Conservation (phyloP, 768 basidiomycete genomes). For the Pseudohyphozyma bogoriensis region DNA sequence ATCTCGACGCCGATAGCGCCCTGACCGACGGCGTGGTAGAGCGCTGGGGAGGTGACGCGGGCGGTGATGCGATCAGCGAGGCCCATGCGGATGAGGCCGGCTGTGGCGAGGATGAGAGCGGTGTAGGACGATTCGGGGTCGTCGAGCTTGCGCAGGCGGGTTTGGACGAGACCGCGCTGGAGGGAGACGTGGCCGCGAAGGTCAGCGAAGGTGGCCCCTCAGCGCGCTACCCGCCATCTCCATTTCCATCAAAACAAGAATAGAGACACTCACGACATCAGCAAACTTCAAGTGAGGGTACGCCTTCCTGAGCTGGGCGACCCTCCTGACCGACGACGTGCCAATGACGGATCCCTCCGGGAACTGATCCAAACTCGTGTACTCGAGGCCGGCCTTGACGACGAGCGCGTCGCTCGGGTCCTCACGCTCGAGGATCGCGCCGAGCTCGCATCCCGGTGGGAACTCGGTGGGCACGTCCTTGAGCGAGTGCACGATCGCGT, state of each 20-base stretch:
- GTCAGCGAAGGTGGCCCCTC: background rate
- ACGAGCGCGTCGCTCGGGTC: slow-evolving; percentile 83
- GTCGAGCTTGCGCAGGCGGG: slow-evolving; percentile 84
- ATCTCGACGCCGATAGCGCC: slow-evolving; percentile 85
- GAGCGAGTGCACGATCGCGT: slow-evolving; percentile 83
- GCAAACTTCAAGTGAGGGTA: slow-evolving; percentile 68
- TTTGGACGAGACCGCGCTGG: slow-evolving; percentile 53
- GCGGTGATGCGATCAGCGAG: slow-evolving; percentile 63
- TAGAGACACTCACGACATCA: slow-evolving; percentile 47
- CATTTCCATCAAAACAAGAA: background rate
- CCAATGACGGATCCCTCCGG: slow-evolving; percentile 83
- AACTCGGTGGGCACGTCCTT: slow-evolving; percentile 64
- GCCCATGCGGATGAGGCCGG: slow-evolving; percentile 63
- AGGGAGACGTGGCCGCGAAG: no score
- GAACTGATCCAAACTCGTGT: slow-evolving; percentile 66
- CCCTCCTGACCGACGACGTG: slow-evolving; percentile 82
- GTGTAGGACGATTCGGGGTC: slow-evolving; percentile 65
- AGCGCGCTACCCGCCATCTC: no score
- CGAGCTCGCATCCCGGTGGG: slow-evolving; percentile 73
- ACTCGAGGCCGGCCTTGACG: slow-evolving; percentile 51
- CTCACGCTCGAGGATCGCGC: slow-evolving; percentile 73
- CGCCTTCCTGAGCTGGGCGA: slow-evolving; percentile 73
- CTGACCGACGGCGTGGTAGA: slow-evolving; percentile 86
- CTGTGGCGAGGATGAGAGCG: slow-evolving; percentile 88
- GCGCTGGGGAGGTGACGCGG: slow-evolving; percentile 60